Evolutionary conservation across 371 early-diverging fungal genomes (phyloP), one percentile per base, ranked within the genome.

Genomic region (Synchytrium microbalum): DNA sequence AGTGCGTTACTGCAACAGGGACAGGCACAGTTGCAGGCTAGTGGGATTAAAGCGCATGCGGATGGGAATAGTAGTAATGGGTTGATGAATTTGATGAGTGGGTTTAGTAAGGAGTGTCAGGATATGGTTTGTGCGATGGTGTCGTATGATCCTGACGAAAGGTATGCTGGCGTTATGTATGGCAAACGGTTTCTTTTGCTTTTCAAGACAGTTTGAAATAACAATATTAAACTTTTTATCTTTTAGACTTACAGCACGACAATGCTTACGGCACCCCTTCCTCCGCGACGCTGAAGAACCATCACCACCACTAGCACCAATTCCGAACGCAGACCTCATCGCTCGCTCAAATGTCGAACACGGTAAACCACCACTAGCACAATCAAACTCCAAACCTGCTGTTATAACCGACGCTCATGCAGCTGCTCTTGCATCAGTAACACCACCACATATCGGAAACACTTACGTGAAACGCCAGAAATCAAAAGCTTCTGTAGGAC

Each of bases 71-170:
- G 81, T 10, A 69, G 78, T 2, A 64, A 68, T 13, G 54, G 69
- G 10, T 54, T 81, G 54, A 65, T 79, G 19, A 78, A 76, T 14
- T 70, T 75, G 52, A 69, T 72, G 3, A 58, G 73, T 0, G 46
- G 10, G 5, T 38, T 38, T 19, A 38, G 46, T 38, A 46, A 63
- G n/a, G 78, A 76, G 3, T 78, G 78, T 65, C 64, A 76, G 24
- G 76, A 77, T 66, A 61, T 80, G 23, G 70, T 78, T 32, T 64
- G 66, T 54, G 59, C 63, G 23, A 38, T 80, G 57, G 63, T 80
- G 29, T 64, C 67, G 0, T 80, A 80, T 64, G 73, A 80, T 58
- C 81, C 81, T 13, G 79, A 80, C 59, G 69, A 70, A 23, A 29
- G 80, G 77, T 77, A 38, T 19, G 46, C 46, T 38, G 5, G 10